Evolutionary conservation across 257 asterid species (phyloP).

Genomic region (Solanum paucissectum): DNA sequence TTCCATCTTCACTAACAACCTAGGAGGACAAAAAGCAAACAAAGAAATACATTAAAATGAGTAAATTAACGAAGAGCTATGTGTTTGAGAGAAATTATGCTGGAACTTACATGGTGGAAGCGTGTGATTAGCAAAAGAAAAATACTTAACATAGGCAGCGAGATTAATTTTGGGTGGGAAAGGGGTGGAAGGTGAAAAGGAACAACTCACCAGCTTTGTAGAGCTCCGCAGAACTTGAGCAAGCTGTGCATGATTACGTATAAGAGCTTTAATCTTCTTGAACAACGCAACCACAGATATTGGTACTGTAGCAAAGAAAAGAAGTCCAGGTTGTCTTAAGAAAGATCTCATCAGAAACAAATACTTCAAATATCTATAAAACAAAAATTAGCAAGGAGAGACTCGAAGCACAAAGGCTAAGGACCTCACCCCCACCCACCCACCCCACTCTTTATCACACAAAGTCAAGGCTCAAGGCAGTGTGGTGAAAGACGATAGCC

Average conservation of each 20-base stretch:
- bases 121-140: not conserved
- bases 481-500: not conserved
- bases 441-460: not conserved
- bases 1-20: constrained; percentile 85
- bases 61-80: not conserved
- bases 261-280: constrained; percentile 63
- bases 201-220: constrained; percentile 48
- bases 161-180: not conserved
- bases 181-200: not conserved
- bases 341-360: not conserved
- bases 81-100: not conserved
- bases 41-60: not conserved
- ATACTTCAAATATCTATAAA: not conserved
- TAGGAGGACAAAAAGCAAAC: constrained; percentile 12
- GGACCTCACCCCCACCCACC: not conserved
- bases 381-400: not conserved
- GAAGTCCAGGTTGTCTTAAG: not conserved
- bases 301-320: constrained; percentile 38
- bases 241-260: constrained; percentile 45
- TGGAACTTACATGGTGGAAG: not conserved
- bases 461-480: not conserved
- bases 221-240: constrained; percentile 57
- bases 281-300: constrained; percentile 72
- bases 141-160: not conserved
- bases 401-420: not conserved